A percentile compares a stretch with the other conserved stretches of the same genome.
These are phyloP conservation scores for Colletotrichum limetticola DNA, from an alignment of 2,329 filamentous ascomycete species.

Conservation along the genomic window DNA sequence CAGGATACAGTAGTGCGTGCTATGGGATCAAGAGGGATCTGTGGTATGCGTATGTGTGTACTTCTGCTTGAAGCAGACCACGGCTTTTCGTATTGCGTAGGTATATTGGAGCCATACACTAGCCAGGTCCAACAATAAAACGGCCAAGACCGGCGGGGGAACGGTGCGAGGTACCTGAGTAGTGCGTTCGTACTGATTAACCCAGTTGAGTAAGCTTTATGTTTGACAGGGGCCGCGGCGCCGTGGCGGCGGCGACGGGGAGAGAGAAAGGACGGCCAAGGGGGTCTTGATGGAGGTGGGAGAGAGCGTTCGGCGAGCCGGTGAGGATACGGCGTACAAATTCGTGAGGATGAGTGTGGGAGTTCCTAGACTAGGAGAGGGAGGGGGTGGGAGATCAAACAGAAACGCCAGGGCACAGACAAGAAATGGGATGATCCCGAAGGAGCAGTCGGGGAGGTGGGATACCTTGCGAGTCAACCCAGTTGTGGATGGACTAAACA, in stretches of 20 bases:
- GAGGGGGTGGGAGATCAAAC: slow-evolving; percentile 13
- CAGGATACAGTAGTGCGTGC: slow-evolving; percentile 28
- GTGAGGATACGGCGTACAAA: background rate
- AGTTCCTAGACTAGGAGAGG: background rate
- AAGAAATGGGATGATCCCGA: slow-evolving; percentile 26
- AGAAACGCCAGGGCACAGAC: slow-evolving; percentile 22
- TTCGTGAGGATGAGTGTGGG: background rate
- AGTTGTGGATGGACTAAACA: background rate
- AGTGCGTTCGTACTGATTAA: slow-evolving; percentile 18
- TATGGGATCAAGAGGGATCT: slow-evolving; percentile 31
- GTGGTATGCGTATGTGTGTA: slow-evolving; percentile 18
- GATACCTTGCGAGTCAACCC: background rate
- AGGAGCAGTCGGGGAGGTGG: slow-evolving; percentile 6
- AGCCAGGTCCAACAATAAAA: slow-evolving; percentile 20
- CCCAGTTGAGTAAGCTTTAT: slow-evolving; percentile 28
- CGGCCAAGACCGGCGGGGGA: slow-evolving; percentile 18
- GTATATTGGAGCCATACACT: slow-evolving; percentile 19
- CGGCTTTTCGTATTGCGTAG: slow-evolving; percentile 27
- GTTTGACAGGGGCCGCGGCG: slow-evolving; percentile 33
- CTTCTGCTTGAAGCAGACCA: slow-evolving; percentile 16
- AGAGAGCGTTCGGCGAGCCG: slow-evolving; percentile 25
- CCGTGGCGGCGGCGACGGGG: slow-evolving; percentile 23
- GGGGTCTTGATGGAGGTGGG: slow-evolving; percentile 12
- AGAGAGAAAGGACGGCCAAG: slow-evolving; percentile 17
- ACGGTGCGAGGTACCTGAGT: slow-evolving; percentile 33